Evolutionary conservation across 2,329 filamentous ascomycete genomes (phyloP), one percentile per base, ranked within the genome.

Genomic region (Mycocentrospora acerina): DNA sequence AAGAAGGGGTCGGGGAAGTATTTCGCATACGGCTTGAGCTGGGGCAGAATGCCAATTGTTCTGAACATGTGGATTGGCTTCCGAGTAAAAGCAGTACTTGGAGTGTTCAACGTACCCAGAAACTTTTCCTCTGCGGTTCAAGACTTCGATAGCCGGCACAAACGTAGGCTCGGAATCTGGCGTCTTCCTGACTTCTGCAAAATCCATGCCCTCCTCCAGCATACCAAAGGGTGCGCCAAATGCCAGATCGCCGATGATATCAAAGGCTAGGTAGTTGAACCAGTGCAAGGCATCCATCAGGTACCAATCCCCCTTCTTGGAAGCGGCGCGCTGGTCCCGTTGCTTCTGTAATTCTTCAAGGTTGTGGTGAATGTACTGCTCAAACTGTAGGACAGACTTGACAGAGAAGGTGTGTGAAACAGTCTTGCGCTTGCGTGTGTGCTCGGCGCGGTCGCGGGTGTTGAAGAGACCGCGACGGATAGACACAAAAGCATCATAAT

Each of bases 401-500:
- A 84, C 77, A 11, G 83, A 87, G 71, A 95, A 95, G 22, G 88
- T 93, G 66, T 95, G 88, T 1, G 87, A 83, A 32, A 95, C 81
- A 2, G 88, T 84, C 77, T 95, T 95, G 57, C 90, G 81, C 77
- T 95, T 96, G 48, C 90, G 82, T 0, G 85, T 84, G 66, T 96
- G 90, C 59, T 95, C 88, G 1, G 75, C 74, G 33, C 90, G 80
- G 69, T 90, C 82, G 22, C 90, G 78, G 0, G 90, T 95, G 68
- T 94, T 95, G 80, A 95, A 96, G 10, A 96, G 76, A 14, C 89
- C 89, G 10, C 88, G 81, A 34, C 79, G 80, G 59, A 95, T 94
- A 10, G 86, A 90, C 37, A 95, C 89, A 56, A 95, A 95, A 33
- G 88, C 86, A 58, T 95, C 88, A 57, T 95, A 95, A 70, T 90